These are phyloP conservation scores for Lasiosphaeria miniovina DNA, from an alignment of 495 filamentous ascomycete genomes.

Conservation along the genomic window DNA sequence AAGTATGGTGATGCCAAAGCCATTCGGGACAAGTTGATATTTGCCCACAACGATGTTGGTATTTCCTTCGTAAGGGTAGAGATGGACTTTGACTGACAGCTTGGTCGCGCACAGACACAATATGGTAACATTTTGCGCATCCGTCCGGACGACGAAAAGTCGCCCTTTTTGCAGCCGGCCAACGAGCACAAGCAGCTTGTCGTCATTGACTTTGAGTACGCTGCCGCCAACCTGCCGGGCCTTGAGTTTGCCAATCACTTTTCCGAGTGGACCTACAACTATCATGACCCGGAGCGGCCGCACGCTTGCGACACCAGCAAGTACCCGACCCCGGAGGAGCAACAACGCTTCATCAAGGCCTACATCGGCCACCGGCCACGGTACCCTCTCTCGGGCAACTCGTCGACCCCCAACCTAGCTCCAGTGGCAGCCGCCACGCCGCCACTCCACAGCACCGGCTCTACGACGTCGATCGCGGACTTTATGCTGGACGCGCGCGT, in stretches of 20 bases:
- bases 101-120: conserved; percentile 64
- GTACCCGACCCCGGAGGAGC: conserved; percentile 80
- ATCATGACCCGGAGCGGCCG: conserved; percentile 66
- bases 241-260: conserved; percentile 98
- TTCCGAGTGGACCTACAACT: conserved; percentile 98
- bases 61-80: not conserved
- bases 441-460: conserved; percentile 25
- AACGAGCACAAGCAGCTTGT: conserved; percentile 93
- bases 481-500: conserved; percentile 71
- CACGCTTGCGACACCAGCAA: conserved; percentile 62
- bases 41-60: conserved; percentile 95
- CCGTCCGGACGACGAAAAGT: conserved; percentile 71
- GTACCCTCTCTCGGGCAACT: conserved; percentile 31
- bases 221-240: conserved; percentile 81
- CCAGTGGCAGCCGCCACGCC: conserved; percentile 19
- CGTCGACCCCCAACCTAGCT: conserved; percentile 51
- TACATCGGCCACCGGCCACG: conserved; percentile 79
- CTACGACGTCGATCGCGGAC: conserved; percentile 49
- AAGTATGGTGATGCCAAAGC: conserved; percentile 63
- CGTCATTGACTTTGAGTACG: conserved; percentile 99
- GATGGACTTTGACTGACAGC: conserved; percentile 7
- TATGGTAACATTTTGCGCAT: conserved; percentile 97
- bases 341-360: conserved; percentile 75
- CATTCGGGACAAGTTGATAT: conserved; percentile 75
- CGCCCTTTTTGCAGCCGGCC: conserved; percentile 80